Evolutionary conservation across 2,329 filamentous ascomycete genomes (phyloP).

Genomic region (Neophaeococcomyces aloes): DNA sequence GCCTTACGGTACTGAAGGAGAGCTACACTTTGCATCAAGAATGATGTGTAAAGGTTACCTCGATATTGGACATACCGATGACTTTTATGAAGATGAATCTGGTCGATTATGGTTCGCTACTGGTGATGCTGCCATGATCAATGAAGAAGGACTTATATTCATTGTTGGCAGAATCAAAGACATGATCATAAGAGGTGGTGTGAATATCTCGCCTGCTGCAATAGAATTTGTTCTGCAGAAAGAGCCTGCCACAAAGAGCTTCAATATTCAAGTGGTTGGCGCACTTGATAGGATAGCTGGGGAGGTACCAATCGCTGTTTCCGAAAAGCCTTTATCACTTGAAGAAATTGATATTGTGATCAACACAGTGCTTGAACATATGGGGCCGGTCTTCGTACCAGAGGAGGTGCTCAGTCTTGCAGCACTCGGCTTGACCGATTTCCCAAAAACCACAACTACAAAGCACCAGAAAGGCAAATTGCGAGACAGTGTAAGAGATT

Average conservation of each 20-base stretch:
- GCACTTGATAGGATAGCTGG: constrained; percentile 75
- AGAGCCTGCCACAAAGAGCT: constrained; percentile 47
- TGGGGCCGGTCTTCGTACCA: constrained; percentile 9
- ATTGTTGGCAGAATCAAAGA: constrained; percentile 64
- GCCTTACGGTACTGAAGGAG: background rate
- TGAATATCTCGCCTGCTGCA: constrained; percentile 90
- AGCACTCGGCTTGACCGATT: background rate
- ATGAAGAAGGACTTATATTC: constrained; percentile 63
- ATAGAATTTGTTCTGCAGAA: constrained; percentile 75
- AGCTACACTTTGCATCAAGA: background rate
- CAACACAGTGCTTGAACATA: constrained; percentile 38
- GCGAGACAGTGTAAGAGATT: background rate
- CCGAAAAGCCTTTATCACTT: constrained; percentile 40
- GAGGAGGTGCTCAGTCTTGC: constrained; percentile 4
- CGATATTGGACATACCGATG: background rate
- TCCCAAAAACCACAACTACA: constrained; percentile 3
- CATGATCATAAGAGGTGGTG: constrained; percentile 82
- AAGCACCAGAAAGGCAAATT: constrained; percentile 1
- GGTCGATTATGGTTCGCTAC: constrained; percentile 71
- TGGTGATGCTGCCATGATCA: constrained; percentile 77
- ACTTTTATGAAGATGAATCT: constrained; percentile 21
- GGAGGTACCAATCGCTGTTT: constrained; percentile 71
- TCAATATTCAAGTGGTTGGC: constrained; percentile 72
- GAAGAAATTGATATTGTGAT: constrained; percentile 53
- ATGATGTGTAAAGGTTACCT: constrained; percentile 1